phyloP scores from a whole-genome alignment of 202 grass and related monocot genomes.

The Hordeum pubiflorum region DNA sequence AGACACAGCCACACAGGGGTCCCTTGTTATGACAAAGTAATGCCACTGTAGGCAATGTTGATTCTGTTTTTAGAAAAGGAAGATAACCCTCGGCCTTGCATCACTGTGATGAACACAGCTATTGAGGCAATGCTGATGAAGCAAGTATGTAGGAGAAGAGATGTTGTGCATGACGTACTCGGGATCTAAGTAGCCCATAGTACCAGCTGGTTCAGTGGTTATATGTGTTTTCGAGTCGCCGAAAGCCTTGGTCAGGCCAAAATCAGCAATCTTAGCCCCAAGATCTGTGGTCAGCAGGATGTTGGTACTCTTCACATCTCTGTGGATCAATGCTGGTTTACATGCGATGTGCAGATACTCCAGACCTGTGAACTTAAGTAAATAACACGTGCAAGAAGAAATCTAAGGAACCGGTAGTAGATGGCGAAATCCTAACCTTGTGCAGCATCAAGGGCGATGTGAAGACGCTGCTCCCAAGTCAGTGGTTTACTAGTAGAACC shows the following conservation, averaged over 20 bases:
- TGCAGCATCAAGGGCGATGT: slow-evolving; percentile 30
- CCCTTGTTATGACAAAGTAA: not conserved
- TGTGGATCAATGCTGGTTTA: slow-evolving; percentile 34
- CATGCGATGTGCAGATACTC: slow-evolving; percentile 27
- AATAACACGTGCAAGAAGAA: not conserved
- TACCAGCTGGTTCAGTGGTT: slow-evolving; percentile 33
- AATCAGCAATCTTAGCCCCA: slow-evolving; percentile 36
- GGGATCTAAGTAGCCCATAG: slow-evolving; percentile 34
- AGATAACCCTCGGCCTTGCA: no score
- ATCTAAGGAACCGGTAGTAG: not conserved
- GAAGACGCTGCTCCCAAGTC: slow-evolving; percentile 30
- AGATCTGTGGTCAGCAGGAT: slow-evolving; percentile 23
- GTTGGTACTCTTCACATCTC: slow-evolving; percentile 39
- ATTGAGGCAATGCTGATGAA: not conserved
- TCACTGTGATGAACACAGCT: no score
- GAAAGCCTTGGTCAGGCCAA: slow-evolving; percentile 39
- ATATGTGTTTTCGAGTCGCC: slow-evolving; percentile 35
- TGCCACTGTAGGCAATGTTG: not conserved
- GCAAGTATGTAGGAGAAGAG: not conserved
- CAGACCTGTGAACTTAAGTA: slow-evolving; percentile 10
- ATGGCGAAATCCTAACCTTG: slow-evolving; percentile 13
- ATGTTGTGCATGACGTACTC: slow-evolving; percentile 1
- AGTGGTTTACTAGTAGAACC: not conserved
- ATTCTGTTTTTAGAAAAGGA: no score
- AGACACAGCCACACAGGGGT: not conserved